phyloP scores from a whole-genome alignment of 805 yeast genomes.

The Lipomyces yamanashiensis region DNA sequence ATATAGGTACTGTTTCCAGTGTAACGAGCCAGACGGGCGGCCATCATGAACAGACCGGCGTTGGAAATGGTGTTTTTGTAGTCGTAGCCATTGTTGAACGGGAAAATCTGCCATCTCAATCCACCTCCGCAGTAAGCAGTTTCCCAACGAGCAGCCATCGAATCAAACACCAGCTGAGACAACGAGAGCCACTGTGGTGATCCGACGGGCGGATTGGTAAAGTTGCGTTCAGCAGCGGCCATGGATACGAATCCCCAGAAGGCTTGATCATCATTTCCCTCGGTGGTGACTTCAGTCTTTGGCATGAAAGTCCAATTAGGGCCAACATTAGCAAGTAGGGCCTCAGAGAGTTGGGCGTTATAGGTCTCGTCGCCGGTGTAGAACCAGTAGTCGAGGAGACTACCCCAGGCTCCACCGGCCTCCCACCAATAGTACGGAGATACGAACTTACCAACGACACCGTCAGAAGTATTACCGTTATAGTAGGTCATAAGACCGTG shows the following conservation, averaged over 20 bases:
- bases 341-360: constrained; percentile 59
- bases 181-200: constrained; percentile 79
- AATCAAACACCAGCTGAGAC: constrained; percentile 88
- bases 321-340: constrained; percentile 76
- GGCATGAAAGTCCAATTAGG: constrained; percentile 81
- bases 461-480: constrained; percentile 67
- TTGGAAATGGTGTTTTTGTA: constrained; percentile 88
- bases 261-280: constrained; percentile 97
- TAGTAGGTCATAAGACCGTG: constrained; percentile 72
- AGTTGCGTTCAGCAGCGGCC: constrained; percentile 89
- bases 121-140: constrained; percentile 77
- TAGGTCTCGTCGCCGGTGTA: constrained; percentile 73
- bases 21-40: constrained; percentile 82
- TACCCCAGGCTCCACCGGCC: constrained; percentile 85
- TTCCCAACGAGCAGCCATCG: constrained; percentile 93
- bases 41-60: constrained; percentile 78
- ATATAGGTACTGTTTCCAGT: constrained; percentile 72
- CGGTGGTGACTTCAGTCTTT: constrained; percentile 83
- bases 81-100: constrained; percentile 92
- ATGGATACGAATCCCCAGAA: constrained; percentile 95
- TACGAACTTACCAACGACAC: constrained; percentile 83
- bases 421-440: constrained; percentile 97
- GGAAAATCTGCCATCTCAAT: constrained; percentile 92
- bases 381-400: constrained; percentile 76
- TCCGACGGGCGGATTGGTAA: constrained; percentile 66